Conservation (phyloP, 352 stramenopile genomes). For the Phytophthora palmivora region DNA sequence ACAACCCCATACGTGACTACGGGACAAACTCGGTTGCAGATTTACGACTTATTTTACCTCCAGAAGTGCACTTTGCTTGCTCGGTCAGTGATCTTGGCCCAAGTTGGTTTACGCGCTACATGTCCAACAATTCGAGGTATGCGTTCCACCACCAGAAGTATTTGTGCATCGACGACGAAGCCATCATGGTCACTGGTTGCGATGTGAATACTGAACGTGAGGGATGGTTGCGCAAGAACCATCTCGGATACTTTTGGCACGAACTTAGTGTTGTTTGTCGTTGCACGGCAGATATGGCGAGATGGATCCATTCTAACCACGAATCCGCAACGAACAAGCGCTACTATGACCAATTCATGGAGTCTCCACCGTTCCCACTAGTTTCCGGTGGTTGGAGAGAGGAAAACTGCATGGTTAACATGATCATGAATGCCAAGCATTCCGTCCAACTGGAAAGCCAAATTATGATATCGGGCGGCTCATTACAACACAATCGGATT, state of each 20-base stretch:
- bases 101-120: slow-evolving; percentile 42
- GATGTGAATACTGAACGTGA: slow-evolving; percentile 79
- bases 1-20: slow-evolving; percentile 80
- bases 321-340: slow-evolving; percentile 43
- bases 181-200: slow-evolving; percentile 80
- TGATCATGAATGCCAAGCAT: slow-evolving; percentile 72
- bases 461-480: slow-evolving; percentile 81
- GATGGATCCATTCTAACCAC: slow-evolving; percentile 72
- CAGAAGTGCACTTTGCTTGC: slow-evolving; percentile 59
- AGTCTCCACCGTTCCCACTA: slow-evolving; percentile 69
- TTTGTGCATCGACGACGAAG: slow-evolving; percentile 64
- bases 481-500: slow-evolving; percentile 77
- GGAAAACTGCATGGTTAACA: slow-evolving; percentile 85
- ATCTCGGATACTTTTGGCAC: slow-evolving; percentile 81
- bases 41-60: slow-evolving; percentile 53
- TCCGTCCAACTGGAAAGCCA: slow-evolving; percentile 83
- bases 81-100: slow-evolving; percentile 76
- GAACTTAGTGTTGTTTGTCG: slow-evolving; percentile 67
- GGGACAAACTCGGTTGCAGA: slow-evolving; percentile 64
- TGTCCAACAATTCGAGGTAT: slow-evolving; percentile 87
- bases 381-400: slow-evolving; percentile 78
- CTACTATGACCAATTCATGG: slow-evolving; percentile 65
- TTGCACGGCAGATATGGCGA: slow-evolving; percentile 60
- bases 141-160: slow-evolving; percentile 89
- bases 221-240: slow-evolving; percentile 68